Evolutionary conservation across 257 asterid genomes (phyloP).

Genomic region (Solanum tarapatanum): DNA sequence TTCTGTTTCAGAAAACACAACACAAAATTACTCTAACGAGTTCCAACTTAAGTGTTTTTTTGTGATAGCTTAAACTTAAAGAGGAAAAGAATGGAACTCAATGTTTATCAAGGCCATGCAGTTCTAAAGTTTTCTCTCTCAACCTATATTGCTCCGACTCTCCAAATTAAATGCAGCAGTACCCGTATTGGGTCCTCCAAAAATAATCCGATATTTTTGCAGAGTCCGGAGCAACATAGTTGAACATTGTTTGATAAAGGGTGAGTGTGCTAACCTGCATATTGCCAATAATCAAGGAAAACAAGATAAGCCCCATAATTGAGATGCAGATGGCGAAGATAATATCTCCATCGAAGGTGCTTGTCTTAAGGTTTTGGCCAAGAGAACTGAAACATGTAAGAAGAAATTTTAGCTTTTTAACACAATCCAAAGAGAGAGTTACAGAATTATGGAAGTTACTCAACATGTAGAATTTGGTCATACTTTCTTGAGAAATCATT

Average conservation of each 20-base stretch:
- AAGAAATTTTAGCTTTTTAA: neutral
- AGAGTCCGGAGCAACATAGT: neutral
- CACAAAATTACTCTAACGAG: neutral
- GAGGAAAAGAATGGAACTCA: neutral
- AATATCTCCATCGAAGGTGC: conserved; percentile 12
- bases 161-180: neutral
- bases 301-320: conserved; percentile 7
- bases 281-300: conserved; percentile 1
- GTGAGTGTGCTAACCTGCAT: neutral
- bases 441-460: neutral
- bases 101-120: neutral
- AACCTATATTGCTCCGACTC: neutral
- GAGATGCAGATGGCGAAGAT: conserved; percentile 20
- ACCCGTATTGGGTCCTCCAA: neutral
- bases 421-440: neutral
- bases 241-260: neutral
- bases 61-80: neutral
- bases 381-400: conserved; percentile 13
- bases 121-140: neutral
- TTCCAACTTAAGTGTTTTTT: neutral
- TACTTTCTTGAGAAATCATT: neutral
- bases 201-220: neutral
- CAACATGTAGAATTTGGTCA: neutral
- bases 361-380: conserved; percentile 27
- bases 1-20: neutral